phyloP scores from a whole-genome alignment of 306 rosid genomes.

The Myrica gale region DNA sequence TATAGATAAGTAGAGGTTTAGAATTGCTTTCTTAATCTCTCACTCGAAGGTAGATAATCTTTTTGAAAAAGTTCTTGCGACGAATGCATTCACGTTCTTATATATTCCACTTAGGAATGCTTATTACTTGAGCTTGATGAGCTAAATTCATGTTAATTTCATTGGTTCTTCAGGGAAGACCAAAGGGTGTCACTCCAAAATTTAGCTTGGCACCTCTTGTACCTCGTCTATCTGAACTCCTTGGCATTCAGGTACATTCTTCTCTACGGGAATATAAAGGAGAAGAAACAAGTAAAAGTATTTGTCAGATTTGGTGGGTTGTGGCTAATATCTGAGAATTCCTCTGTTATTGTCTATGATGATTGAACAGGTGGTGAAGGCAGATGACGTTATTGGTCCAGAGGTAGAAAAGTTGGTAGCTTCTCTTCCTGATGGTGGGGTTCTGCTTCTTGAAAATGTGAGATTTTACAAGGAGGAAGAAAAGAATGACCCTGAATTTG shows the following conservation, averaged over 20 bases:
- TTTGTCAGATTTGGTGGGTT: constrained; percentile 14
- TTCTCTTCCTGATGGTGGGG: constrained; percentile 85
- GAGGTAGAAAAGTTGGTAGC: constrained; percentile 86
- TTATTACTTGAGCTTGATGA: constrained; percentile 23
- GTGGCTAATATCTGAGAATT: constrained; percentile 15
- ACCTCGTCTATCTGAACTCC: constrained; percentile 87
- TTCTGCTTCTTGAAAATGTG: constrained; percentile 94
- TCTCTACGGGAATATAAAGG: not conserved
- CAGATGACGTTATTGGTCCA: constrained; percentile 89
- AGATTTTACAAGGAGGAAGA: constrained; percentile 99
- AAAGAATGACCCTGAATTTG: constrained; percentile 91
- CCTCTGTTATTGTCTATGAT: constrained; percentile 23
- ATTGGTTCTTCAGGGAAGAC: constrained; percentile 78
- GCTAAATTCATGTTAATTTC: constrained; percentile 22
- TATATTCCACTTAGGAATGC: not conserved
- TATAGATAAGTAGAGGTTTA: not conserved
- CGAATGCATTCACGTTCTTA: not conserved
- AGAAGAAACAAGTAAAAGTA: not conserved
- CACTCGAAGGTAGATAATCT: not conserved
- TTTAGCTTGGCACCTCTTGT: constrained; percentile 97
- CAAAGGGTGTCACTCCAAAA: constrained; percentile 96
- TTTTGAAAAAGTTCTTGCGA: not conserved
- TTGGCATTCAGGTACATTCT: constrained; percentile 70
- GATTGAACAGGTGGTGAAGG: constrained; percentile 72
- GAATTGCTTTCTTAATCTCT: not conserved